Conservation (phyloP, 345 rosid species). For the Psidium friedrichsthalianum region DNA sequence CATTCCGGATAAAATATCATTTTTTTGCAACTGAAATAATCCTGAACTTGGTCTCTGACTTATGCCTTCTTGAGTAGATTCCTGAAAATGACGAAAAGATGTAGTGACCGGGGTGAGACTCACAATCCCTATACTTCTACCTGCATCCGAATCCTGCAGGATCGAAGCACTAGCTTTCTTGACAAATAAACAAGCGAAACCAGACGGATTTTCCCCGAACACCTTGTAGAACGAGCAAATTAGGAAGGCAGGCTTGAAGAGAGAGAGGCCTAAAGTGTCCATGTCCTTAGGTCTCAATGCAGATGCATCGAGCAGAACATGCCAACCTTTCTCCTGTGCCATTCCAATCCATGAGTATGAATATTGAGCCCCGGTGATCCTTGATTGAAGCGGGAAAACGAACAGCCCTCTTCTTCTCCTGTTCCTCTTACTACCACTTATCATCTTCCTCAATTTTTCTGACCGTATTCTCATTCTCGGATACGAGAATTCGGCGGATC, state of each 20-base stretch:
- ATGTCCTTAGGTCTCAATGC: constrained; percentile 70
- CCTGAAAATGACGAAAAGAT: background rate
- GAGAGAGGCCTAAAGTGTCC: constrained; percentile 80
- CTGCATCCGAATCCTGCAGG: constrained; percentile 13
- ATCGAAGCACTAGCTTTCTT: constrained; percentile 42
- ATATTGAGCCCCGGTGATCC: constrained; percentile 58
- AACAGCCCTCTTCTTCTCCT: constrained; percentile 46
- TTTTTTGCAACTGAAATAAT: background rate
- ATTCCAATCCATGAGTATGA: constrained; percentile 73
- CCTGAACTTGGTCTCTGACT: background rate
- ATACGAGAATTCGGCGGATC: constrained; percentile 60
- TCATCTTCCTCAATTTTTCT: constrained; percentile 44
- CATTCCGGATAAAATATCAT: background rate
- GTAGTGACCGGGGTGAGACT: constrained; percentile 14
- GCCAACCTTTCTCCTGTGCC: constrained; percentile 75
- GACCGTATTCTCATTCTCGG: constrained; percentile 39
- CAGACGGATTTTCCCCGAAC: constrained; percentile 62
- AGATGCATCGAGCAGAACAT: constrained; percentile 68
- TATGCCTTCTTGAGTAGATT: background rate
- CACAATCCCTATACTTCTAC: constrained; percentile 22
- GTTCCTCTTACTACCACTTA: constrained; percentile 21
- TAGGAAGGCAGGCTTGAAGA: constrained; percentile 73
- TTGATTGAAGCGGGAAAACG: constrained; percentile 77
- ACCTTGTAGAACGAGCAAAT: constrained; percentile 67
- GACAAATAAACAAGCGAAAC: constrained; percentile 68